Evolutionary conservation across 2,329 filamentous ascomycete species (phyloP).

Genomic region (Ceratocystis ficicola): DNA sequence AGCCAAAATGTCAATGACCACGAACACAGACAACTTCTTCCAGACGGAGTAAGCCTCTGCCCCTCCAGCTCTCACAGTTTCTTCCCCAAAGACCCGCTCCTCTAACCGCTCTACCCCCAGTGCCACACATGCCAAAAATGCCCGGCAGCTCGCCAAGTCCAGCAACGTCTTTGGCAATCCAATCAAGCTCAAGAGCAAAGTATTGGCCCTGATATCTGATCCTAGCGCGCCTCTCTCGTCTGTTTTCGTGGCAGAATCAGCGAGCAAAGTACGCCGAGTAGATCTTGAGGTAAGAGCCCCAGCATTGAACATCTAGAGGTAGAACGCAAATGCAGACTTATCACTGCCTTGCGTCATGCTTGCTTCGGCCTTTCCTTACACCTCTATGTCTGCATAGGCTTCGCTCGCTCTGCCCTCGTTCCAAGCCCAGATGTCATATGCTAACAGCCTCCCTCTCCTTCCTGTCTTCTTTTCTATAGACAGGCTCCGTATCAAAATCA

Average conservation of each 20-base stretch:
- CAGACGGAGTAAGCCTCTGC: slow-evolving; percentile 65
- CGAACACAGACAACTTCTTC: slow-evolving; percentile 74
- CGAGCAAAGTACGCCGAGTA: slow-evolving; percentile 64
- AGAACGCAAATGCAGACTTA: no score
- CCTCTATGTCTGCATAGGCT: neutral
- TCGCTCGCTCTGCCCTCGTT: neutral
- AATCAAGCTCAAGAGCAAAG: slow-evolving; percentile 70
- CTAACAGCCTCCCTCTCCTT: neutral
- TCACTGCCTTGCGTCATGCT: no score
- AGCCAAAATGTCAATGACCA: slow-evolving; percentile 33
- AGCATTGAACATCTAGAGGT: neutral
- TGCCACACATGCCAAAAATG: slow-evolving; percentile 37
- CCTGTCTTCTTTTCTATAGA: slow-evolving; percentile 6
- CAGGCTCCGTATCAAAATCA: slow-evolving; percentile 25
- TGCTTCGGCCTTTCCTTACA: neutral
- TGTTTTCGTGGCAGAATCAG: slow-evolving; percentile 75
- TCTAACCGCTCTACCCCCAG: slow-evolving; percentile 29
- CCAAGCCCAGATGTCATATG: neutral
- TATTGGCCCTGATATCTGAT: slow-evolving; percentile 61
- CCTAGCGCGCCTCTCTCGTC: slow-evolving; percentile 45
- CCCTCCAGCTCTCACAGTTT: neutral
- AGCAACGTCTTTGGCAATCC: slow-evolving; percentile 72
- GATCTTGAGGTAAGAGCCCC: slow-evolving; percentile 52
- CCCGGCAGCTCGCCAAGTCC: slow-evolving; percentile 56
- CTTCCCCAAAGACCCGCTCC: neutral